phyloP scores from a whole-genome alignment of 352 stramenopile species.

The Phytophthora nicotianae region DNA sequence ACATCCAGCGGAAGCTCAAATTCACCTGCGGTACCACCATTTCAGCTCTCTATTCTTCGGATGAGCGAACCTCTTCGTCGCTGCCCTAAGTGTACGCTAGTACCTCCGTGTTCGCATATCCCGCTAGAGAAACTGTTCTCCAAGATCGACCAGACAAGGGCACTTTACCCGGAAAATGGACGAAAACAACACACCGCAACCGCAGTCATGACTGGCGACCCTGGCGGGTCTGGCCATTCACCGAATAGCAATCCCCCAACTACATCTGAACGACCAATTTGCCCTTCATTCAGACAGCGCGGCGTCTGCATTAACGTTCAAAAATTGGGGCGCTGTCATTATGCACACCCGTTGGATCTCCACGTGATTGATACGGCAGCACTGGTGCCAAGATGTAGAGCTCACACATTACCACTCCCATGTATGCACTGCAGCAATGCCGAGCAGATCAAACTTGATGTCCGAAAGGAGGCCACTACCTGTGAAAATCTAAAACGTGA shows the following conservation, averaged over 20 bases:
- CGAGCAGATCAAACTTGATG: constrained; percentile 27
- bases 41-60: constrained; percentile 59
- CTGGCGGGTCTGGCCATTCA: neutral
- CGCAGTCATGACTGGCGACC: neutral
- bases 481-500: constrained; percentile 42
- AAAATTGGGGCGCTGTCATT: constrained; percentile 64
- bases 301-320: constrained; percentile 71
- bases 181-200: neutral
- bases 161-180: constrained; percentile 50
- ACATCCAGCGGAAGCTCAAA: neutral
- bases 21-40: constrained; percentile 29
- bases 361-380: constrained; percentile 58
- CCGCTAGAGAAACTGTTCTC: constrained; percentile 53
- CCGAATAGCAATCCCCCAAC: neutral
- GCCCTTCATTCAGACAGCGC: constrained; percentile 48
- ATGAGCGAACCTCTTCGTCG: constrained; percentile 66
- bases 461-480: constrained; percentile 19
- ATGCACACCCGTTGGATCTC: constrained; percentile 53
- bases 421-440: constrained; percentile 66
- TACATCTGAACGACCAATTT: constrained; percentile 28
- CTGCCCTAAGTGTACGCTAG: constrained; percentile 68
- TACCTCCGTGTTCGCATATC: constrained; percentile 66
- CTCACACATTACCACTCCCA: constrained; percentile 61
- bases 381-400: constrained; percentile 45
- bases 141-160: constrained; percentile 45